Conservation (phyloP, 768 basidiomycete species). For the Porpolomopsis calyptriformis region DNA sequence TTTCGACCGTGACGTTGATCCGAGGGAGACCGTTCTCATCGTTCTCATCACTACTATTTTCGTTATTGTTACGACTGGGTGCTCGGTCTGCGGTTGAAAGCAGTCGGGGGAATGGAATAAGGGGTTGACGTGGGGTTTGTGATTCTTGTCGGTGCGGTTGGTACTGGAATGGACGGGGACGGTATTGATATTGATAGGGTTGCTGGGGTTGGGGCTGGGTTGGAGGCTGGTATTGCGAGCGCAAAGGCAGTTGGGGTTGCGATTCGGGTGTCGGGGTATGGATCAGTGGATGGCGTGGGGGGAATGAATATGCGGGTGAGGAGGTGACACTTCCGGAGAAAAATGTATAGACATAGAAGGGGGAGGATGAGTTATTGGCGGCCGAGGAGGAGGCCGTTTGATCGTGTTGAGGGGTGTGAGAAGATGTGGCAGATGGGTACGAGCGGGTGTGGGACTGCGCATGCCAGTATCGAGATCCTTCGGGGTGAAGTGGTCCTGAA, state of each 20-base stretch:
- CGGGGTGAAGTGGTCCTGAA: slow-evolving; percentile 22
- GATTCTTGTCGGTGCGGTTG: background rate
- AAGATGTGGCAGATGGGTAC: background rate
- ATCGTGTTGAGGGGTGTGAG: background rate
- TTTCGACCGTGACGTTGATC: background rate
- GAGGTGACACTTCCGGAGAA: slow-evolving; percentile 36
- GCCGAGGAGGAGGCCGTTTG: background rate
- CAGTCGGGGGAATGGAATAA: background rate
- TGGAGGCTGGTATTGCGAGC: background rate
- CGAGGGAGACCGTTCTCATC: background rate
- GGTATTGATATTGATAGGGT: background rate
- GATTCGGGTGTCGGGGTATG: slow-evolving; percentile 11
- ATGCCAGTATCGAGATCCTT: slow-evolving; percentile 36
- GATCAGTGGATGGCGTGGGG: slow-evolving; percentile 14
- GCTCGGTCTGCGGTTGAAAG: background rate
- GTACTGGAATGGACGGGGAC: background rate
- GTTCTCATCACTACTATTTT: background rate
- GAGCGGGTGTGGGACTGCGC: slow-evolving; percentile 10
- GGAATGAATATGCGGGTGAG: slow-evolving; percentile 22
- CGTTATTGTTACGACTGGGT: background rate
- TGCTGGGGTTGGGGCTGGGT: background rate
- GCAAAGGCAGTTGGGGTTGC: background rate
- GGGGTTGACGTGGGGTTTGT: background rate
- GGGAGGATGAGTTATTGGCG: slow-evolving; percentile 2
- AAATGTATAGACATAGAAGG: slow-evolving; percentile 32